phyloP scores from a whole-genome alignment of 306 rosid genomes.

The Rosa chinensis region DNA sequence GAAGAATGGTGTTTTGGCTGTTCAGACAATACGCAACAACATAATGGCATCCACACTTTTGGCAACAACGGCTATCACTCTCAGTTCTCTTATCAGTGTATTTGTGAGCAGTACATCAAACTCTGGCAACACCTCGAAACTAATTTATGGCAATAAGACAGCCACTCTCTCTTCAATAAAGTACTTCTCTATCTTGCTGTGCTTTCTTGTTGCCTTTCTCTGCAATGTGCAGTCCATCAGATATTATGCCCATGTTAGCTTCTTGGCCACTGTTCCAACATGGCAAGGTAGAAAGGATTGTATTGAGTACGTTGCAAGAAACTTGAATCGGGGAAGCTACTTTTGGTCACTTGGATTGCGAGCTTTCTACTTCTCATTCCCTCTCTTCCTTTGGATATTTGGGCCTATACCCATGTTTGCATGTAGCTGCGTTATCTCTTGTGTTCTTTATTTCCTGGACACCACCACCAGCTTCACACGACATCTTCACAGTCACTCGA shows the following conservation, averaged over 20 bases:
- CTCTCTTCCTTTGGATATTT: slow-evolving; percentile 86
- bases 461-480: slow-evolving; percentile 66
- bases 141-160: slow-evolving; percentile 69
- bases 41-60: slow-evolving; percentile 88
- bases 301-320: slow-evolving; percentile 52
- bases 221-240: slow-evolving; percentile 87
- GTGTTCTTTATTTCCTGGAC: slow-evolving; percentile 69
- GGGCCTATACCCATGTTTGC: slow-evolving; percentile 83
- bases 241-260: slow-evolving; percentile 82
- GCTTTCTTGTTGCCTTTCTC: slow-evolving; percentile 84
- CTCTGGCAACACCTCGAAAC: slow-evolving; percentile 27
- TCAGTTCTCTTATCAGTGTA: slow-evolving; percentile 76
- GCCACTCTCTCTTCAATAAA: slow-evolving; percentile 43
- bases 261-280: slow-evolving; percentile 74
- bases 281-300: slow-evolving; percentile 43
- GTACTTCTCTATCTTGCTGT: slow-evolving; percentile 58
- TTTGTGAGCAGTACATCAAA: slow-evolving; percentile 50
- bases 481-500: slow-evolving; percentile 51
- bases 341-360: slow-evolving; percentile 82
- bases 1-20: slow-evolving; percentile 77
- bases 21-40: slow-evolving; percentile 85
- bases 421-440: slow-evolving; percentile 57
- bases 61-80: slow-evolving; percentile 81
- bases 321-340: slow-evolving; percentile 67
- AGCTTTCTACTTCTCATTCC: slow-evolving; percentile 79